Base-by-base conservation (phyloP, 2,329 filamentous ascomycete genomes). In the Reticulascus tulasneorum region DNA sequence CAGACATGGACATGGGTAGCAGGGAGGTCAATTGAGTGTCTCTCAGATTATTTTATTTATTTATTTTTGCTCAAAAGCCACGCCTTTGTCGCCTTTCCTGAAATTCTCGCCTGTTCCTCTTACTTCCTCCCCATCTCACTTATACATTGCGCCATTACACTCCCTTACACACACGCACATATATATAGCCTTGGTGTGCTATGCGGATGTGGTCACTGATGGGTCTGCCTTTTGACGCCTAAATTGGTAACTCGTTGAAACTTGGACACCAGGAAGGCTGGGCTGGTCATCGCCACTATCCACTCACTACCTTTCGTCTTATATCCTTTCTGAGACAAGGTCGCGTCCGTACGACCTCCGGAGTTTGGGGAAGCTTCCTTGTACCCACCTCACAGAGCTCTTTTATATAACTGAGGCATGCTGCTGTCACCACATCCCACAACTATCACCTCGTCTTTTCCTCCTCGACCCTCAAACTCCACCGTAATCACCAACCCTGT, bases 1-100 rank as follows among this genome's bases (percentile, higher is more conserved):
- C 43, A 43, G 43, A 45, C 43, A 44, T 37, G 34, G 40, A 30
- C 43, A 44, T n/a, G 37, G 42, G 42, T 43, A 40, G 40, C n/a
- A n/a, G n/a, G n/a, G n/a, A n/a, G n/a, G n/a, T n/a, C n/a, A n/a
- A n/a, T n/a, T n/a, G n/a, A n/a, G n/a, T n/a, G n/a, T n/a, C n/a
- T n/a, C 37, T 42, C 32, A 29, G 36, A 29, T 40, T 33, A 36
- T 29, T 42, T 36, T 37, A 40, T 33, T 28, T n/a, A n/a, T n/a
- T n/a, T n/a, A n/a, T n/a, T 30, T 40, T 22, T 40, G 40, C 32
- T 40, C 37, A 42, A 40, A 36, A 40, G 36, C 40, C 35, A 40
- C 36, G 32, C 38, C 38, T 42, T 42, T n/a, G n/a, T 31, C 40
- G 40, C 32, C 35, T 36, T 35, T 30, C 10, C 25, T 13, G n/a